These are phyloP conservation scores for Geosmithia putterillii DNA, from an alignment of 2,329 filamentous ascomycete genomes.

Conservation along the genomic window DNA sequence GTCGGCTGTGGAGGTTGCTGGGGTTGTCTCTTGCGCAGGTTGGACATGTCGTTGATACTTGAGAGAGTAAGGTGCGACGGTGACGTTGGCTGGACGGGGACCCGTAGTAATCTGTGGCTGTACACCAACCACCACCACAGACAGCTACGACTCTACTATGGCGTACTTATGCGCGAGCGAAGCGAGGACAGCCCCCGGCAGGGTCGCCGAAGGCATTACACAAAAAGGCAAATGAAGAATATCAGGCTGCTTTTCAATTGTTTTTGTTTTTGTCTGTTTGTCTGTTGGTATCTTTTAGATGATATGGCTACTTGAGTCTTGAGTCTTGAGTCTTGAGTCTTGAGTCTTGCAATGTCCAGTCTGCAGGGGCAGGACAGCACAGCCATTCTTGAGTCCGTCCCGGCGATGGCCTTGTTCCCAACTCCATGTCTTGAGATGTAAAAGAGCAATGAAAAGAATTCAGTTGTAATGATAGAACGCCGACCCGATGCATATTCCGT, in stretches of 20 bases:
- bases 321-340: not conserved
- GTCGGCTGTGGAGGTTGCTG: not conserved
- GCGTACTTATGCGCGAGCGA: too few species aligned
- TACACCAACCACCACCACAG: too few species aligned
- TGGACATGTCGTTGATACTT: not conserved
- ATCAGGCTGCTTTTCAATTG: not conserved
- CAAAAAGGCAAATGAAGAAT: not conserved
- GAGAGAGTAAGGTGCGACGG: not conserved
- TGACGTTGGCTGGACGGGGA: too few species aligned
- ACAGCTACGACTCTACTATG: too few species aligned
- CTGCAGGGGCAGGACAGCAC: too few species aligned
- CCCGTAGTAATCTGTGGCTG: too few species aligned
- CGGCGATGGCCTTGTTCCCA: too few species aligned
- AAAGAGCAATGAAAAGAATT: not conserved
- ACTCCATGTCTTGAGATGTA: too few species aligned
- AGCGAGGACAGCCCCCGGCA: too few species aligned
- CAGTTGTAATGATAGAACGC: not conserved
- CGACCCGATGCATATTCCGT: not conserved
- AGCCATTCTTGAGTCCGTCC: too few species aligned
- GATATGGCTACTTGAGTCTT: not conserved
- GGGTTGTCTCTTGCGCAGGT: not conserved
- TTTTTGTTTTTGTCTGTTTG: not conserved
- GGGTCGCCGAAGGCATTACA: too few species aligned
- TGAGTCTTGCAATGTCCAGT: too few species aligned
- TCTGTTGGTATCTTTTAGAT: not conserved